Evolutionary conservation across 805 yeast species (phyloP).

Genomic region (Ogataea neopini): DNA sequence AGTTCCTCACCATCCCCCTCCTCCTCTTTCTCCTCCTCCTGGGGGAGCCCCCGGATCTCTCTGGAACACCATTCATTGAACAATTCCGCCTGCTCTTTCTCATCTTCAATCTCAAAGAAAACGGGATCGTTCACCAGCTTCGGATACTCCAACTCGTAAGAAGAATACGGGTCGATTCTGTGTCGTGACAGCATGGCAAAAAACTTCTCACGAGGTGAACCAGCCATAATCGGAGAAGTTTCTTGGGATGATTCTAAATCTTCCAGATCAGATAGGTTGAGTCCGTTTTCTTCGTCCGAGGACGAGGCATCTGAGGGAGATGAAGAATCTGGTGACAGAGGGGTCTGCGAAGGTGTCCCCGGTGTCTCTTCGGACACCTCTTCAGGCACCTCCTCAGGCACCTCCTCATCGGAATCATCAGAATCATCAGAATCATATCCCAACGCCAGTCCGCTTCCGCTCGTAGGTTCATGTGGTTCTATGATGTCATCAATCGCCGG

Average conservation of each 20-base stretch:
- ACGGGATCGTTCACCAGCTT: conserved; percentile 24
- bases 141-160: conserved; percentile 28
- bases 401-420: conserved; percentile 5
- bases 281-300: conserved; percentile 15
- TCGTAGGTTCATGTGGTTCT: too few relatives aligned
- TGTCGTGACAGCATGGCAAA: conserved; percentile 16
- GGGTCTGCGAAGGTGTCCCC: too few relatives aligned
- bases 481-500: too few relatives aligned
- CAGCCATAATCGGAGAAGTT: conserved; percentile 2
- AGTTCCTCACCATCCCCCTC: conserved; percentile 1
- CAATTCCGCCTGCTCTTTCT: conserved; percentile 19
- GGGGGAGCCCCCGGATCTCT: conserved; percentile 2
- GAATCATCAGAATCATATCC: not conserved
- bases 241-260: conserved; percentile 4
- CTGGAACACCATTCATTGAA: conserved; percentile 28
- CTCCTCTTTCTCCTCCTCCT: conserved; percentile 1
- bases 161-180: conserved; percentile 22
- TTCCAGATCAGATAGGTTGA: conserved; percentile 21
- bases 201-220: conserved; percentile 12
- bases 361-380: not conserved
- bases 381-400: not conserved
- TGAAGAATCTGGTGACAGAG: too few relatives aligned
- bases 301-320: too few relatives aligned
- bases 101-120: conserved; percentile 24
- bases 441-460: not conserved